Percentiles rank a stretch among this genome's conserved stretches.
Evolutionary conservation across 2,329 filamentous ascomycete genomes (phyloP).

Genomic region (Torrubiella hemipterigena): DNA sequence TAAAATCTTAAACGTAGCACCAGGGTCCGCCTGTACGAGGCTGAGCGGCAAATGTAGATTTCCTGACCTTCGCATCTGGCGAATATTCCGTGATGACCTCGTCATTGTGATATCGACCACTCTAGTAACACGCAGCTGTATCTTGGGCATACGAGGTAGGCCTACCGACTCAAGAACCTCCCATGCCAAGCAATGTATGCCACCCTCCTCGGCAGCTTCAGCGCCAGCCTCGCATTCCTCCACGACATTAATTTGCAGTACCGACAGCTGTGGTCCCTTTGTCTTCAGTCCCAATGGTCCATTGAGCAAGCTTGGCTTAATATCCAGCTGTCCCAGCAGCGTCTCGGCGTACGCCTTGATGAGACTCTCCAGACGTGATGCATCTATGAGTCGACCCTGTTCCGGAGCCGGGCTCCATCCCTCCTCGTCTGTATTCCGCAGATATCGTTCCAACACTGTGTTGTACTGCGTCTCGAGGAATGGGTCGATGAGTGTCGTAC

Average conservation of each 20-base stretch:
- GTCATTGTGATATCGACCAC: slow-evolving; percentile 12
- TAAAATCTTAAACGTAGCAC: slow-evolving; percentile 12
- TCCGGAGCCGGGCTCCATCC: slow-evolving; percentile 8
- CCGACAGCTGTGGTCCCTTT: slow-evolving; percentile 6
- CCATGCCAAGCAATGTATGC: slow-evolving; percentile 16
- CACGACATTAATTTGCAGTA: slow-evolving; percentile 13
- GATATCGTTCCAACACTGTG: slow-evolving; percentile 13
- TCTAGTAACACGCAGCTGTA: slow-evolving; percentile 13
- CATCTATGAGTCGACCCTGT: not conserved
- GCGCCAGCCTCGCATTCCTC: slow-evolving; percentile 11
- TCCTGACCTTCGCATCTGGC: slow-evolving; percentile 2
- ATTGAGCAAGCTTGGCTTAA: slow-evolving; percentile 6
- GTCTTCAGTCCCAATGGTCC: no score
- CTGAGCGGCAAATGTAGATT: slow-evolving; percentile 11
- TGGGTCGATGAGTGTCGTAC: slow-evolving; percentile 12
- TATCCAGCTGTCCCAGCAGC: slow-evolving; percentile 11
- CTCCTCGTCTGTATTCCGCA: slow-evolving; percentile 12
- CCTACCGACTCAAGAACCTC: slow-evolving; percentile 14
- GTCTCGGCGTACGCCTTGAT: slow-evolving; percentile 11
- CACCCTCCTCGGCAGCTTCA: slow-evolving; percentile 4
- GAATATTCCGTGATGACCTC: slow-evolving; percentile 2
- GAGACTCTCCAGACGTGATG: slow-evolving; percentile 8
- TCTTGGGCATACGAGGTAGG: slow-evolving; percentile 8
- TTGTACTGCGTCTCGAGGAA: slow-evolving; percentile 13
- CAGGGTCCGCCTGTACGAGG: slow-evolving; percentile 10